Base-by-base conservation (phyloP, 164 flowering plant genomes). In the Akebia trifoliata region DNA sequence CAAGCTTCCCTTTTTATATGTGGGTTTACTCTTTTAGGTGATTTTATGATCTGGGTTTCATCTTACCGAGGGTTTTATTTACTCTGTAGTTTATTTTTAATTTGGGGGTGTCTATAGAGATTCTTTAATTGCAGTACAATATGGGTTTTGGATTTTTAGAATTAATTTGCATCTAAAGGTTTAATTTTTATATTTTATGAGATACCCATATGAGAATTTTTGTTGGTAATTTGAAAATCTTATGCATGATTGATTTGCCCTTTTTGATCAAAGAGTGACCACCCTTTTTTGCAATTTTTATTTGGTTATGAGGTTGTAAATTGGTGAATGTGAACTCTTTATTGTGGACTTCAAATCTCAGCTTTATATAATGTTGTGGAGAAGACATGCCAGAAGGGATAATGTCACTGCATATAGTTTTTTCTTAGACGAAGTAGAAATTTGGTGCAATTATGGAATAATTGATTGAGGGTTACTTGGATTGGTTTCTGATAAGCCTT, bases 1-100 rank as follows among this genome's bases (percentile, higher is more conserved):
- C 22, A 45, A 32, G 31, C 26, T 45, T 10, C 7, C 2, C 46
- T 45, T 47, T 18, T 26, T 57, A 20, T 30, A 9, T 5, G 11
- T 4, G 14, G 21, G 11, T 5, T 7, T 1, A 6, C n/a, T 3
- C 11, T 18, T 4, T 57, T 30, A 28, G 26, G 38, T 18, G 39
- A 3, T 34, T 48, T 32, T 31, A 10, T 44, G 61, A 45, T 57
- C 40, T 57, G 22, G 50, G 32, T 39, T 39, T 50, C 12, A 3
- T 31, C 4, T 22, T 50, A n/a, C 20, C 18, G 0, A 3, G 18
- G 15, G 7, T 8, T 10, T 9, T 12, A 42, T 4, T 29, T 9
- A 25, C 22, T 56, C 8, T 56, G 8, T 12, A 1, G 39, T 8
- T 5, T 30, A 8, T 20, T 43, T 31, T 42, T 40, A 1, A 8